These are phyloP conservation scores for Taxillus chinensis DNA, from an alignment of 164 flowering plant species.

Conservation along the genomic window DNA sequence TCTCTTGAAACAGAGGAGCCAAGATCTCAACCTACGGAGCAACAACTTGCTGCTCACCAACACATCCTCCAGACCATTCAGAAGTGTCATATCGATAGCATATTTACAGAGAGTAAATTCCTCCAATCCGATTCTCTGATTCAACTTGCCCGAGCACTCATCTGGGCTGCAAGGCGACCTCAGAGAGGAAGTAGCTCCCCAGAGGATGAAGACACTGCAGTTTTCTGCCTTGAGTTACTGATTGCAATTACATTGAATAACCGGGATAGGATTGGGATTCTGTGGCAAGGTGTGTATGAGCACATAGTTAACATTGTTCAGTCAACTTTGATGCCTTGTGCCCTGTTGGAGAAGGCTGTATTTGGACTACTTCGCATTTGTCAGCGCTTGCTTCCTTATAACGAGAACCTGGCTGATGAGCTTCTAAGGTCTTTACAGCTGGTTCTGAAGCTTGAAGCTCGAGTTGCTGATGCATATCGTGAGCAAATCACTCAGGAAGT, in stretches of 20 bases:
- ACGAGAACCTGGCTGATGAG: conserved; percentile 35
- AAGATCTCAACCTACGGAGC: conserved; percentile 28
- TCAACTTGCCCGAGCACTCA: conserved; percentile 33
- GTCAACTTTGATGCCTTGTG: conserved; percentile 28
- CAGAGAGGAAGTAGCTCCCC: conserved; percentile 20
- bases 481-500: conserved; percentile 39
- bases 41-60: conserved; percentile 32
- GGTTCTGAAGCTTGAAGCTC: conserved; percentile 37
- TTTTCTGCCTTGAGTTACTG: conserved; percentile 39
- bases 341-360: conserved; percentile 38
- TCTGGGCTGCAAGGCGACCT: conserved; percentile 25
- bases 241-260: conserved; percentile 35
- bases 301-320: conserved; percentile 35
- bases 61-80: conserved; percentile 26
- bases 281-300: conserved; percentile 41
- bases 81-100: conserved; percentile 35
- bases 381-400: conserved; percentile 37
- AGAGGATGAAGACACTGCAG: conserved; percentile 35
- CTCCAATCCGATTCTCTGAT: conserved; percentile 33
- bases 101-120: conserved; percentile 38
- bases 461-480: conserved; percentile 41
- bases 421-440: conserved; percentile 40
- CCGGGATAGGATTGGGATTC: conserved; percentile 32
- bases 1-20: conserved; percentile 42
- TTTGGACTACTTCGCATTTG: conserved; percentile 39